Base-by-base conservation (phyloP, 2,329 filamentous ascomycete genomes). In the Sarocladiaceae sp. region DNA sequence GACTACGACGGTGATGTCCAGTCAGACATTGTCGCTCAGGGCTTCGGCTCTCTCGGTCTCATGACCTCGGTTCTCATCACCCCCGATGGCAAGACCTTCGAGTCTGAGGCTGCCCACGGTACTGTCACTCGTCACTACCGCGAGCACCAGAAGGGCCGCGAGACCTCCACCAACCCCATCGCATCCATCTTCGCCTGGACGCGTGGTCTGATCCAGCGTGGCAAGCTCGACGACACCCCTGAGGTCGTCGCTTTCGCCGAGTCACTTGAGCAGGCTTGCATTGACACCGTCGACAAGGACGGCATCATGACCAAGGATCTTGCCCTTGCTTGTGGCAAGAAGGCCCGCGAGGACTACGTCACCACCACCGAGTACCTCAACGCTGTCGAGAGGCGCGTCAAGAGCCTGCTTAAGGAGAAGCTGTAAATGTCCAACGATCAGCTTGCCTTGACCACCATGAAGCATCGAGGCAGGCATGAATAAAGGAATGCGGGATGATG, bases 121-220 rank as follows among this genome's bases (percentile, higher is more conserved):
- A 97, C 94, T 58, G 94, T 99, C 60, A 99, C 94, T 52, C 90
- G 94, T 65, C 94, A 97, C 80, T 97, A 91, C 84, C 90, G 94
- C 68, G 93, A 97, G 79, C 89, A 97, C 82, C 94, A 97, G 76
- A 97, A 97, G 80, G 94, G 94, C 69, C 86, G 86, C 63, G 90
- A 96, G 75, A 99, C 94, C 53, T 96, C 91, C 40, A 99, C 94
- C 61, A 97, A 99, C 84, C 94, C 94, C 56, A 97, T 97, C 64
- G 94, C 94, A 57, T 96, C 90, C 69, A 97, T 99, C 77, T 99
- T 97, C 71, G 94, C 94, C 65, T 99, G 94, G 94, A 97, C 94
- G 55, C 88, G 94, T 55, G 94, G 94, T 64, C 83, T 99, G 46
- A 76, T 90, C 62, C 94, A 97, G 81, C 89, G 94, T 64, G 94